Conservation (phyloP, 2,329 filamentous ascomycete genomes). For the Dactylella cylindrospora region DNA sequence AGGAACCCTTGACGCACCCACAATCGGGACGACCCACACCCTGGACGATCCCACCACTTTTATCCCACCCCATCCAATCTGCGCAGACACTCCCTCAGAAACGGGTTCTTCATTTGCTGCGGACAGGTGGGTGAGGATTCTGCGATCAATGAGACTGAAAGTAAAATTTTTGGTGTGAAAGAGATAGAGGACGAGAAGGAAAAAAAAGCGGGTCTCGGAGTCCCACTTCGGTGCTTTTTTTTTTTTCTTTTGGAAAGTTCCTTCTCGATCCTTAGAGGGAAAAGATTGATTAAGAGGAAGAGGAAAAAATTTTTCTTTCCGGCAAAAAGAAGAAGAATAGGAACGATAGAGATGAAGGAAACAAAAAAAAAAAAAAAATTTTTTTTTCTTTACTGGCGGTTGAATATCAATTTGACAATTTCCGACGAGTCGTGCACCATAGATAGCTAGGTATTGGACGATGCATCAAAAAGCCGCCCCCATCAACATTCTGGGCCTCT, state of each 20-base stretch:
- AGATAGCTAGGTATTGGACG: slow-evolving; percentile 28
- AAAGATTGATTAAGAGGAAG: slow-evolving; percentile 18
- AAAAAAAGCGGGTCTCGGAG: slow-evolving; percentile 26
- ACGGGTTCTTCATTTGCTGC: slow-evolving; percentile 19
- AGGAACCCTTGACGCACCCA: slow-evolving; percentile 41
- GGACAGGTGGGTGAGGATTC: slow-evolving; percentile 22
- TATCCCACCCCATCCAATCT: slow-evolving; percentile 34
- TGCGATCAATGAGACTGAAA: no score
- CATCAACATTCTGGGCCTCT: background rate
- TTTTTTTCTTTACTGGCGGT: slow-evolving; percentile 26
- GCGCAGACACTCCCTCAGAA: slow-evolving; percentile 2
- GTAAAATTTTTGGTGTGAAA: no score
- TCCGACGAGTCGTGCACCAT: slow-evolving; percentile 42
- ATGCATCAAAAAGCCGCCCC: background rate
- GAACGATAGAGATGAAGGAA: slow-evolving; percentile 3
- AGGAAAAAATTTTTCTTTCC: slow-evolving; percentile 8
- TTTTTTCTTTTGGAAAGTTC: slow-evolving; percentile 30
- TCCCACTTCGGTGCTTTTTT: slow-evolving; percentile 38
- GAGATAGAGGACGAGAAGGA: slow-evolving; percentile 11
- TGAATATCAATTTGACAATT: slow-evolving; percentile 43
- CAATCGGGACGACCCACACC: slow-evolving; percentile 43
- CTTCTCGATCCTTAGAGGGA: slow-evolving; percentile 35
- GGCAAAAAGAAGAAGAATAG: slow-evolving; percentile 17
- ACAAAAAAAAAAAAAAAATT: slow-evolving; percentile 6
- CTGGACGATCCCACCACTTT: slow-evolving; percentile 42